Evolutionary conservation across 2,329 filamentous ascomycete species (phyloP).

Genomic region (Fusarium cyanostomum): DNA sequence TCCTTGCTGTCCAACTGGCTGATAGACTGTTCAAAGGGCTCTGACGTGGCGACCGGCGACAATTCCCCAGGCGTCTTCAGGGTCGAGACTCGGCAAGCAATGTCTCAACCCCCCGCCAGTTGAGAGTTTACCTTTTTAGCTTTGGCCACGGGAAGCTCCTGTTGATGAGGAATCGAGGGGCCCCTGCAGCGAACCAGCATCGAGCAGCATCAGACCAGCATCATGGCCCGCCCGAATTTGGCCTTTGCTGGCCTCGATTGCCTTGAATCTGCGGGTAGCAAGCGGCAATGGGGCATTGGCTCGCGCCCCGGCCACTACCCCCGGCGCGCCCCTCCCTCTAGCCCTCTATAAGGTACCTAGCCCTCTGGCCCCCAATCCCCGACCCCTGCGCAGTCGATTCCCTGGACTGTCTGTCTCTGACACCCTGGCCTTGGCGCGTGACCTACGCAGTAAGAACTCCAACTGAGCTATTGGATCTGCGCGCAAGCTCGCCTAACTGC

Average conservation of each 20-base stretch:
- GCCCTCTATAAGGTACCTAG: no score
- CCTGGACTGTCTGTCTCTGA: not conserved
- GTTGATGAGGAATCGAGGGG: conserved; percentile 16
- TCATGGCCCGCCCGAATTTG: conserved; percentile 31
- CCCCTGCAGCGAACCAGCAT: conserved; percentile 28
- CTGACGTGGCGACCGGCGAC: no score
- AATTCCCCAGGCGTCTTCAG: not conserved
- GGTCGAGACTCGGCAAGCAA: conserved; percentile 15
- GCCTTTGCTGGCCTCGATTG: conserved; percentile 40
- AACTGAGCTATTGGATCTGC: conserved; percentile 21
- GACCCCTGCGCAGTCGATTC: no score
- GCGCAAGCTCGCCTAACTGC: conserved; percentile 42
- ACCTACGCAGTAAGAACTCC: conserved; percentile 27
- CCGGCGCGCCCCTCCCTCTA: conserved; percentile 14
- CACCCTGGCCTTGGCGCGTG: conserved; percentile 41
- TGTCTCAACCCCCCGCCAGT: conserved; percentile 14
- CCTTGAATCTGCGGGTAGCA: conserved; percentile 19
- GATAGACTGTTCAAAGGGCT: no score
- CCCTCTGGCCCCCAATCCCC: no score
- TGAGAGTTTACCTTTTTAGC: conserved; percentile 9
- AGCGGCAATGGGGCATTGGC: conserved; percentile 32
- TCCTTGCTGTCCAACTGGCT: no score
- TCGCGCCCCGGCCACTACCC: conserved; percentile 17
- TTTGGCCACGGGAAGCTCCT: conserved; percentile 36
- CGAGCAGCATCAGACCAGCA: conserved; percentile 34